Percentiles rank a stretch among this genome's conserved stretches.
These are phyloP conservation scores for Lignosus rhinocerotis DNA, from an alignment of 1,284 basidiomycete genomes.

Conservation along the genomic window DNA sequence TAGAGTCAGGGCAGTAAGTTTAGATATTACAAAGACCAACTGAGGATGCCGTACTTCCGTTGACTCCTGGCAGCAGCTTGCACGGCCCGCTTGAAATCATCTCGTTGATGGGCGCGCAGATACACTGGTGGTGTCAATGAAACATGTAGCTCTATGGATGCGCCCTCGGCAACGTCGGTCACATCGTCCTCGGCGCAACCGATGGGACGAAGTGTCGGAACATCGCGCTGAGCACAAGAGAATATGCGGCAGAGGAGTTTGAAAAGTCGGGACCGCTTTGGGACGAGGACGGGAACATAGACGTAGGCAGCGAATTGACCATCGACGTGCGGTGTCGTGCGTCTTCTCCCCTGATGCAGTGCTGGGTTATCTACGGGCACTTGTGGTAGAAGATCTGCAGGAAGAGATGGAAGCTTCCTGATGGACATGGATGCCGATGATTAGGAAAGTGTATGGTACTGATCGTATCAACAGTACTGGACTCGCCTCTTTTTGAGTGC, in stretches of 20 bases:
- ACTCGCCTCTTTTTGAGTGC: conserved; percentile 1
- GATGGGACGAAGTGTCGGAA: conserved; percentile 51
- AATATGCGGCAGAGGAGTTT: conserved; percentile 51
- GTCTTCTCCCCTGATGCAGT: conserved; percentile 75
- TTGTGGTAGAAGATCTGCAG: conserved; percentile 46
- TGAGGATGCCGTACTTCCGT: conserved; percentile 1
- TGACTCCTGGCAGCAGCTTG: conserved; percentile 40
- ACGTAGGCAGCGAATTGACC: conserved; percentile 80
- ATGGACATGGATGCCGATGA: background rate
- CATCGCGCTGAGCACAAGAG: conserved; percentile 40
- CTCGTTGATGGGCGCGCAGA: conserved; percentile 73
- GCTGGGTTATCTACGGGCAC: conserved; percentile 63
- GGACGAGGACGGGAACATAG: conserved; percentile 61
- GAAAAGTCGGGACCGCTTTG: conserved; percentile 42
- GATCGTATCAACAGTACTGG: background rate
- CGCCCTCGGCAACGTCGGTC: background rate
- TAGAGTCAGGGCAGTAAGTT: background rate
- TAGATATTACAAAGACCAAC: background rate
- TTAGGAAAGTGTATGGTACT: too few species aligned
- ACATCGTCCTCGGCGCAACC: conserved; percentile 25
- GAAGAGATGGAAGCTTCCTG: conserved; percentile 58
- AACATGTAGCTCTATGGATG: conserved; percentile 57
- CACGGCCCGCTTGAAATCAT: conserved; percentile 62
- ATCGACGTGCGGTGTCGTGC: conserved; percentile 73
- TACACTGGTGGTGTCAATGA: conserved; percentile 78